Conservation (phyloP, 176 grass and related monocot genomes). For the Urochloa ruziziensis region DNA sequence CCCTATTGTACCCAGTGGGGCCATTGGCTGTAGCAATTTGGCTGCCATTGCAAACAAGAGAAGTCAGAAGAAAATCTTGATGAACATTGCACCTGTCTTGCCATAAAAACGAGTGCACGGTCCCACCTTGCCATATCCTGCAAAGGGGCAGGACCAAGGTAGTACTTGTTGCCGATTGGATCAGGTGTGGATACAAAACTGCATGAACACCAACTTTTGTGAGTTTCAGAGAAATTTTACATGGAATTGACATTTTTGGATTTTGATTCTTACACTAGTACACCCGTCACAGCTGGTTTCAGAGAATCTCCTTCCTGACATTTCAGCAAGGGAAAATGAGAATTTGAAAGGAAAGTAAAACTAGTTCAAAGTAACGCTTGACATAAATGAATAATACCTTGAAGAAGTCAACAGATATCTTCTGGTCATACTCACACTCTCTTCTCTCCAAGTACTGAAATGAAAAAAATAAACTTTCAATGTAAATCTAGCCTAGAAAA, state of each 20-base stretch:
- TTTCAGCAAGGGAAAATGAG: conserved; percentile 10
- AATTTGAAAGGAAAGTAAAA: not conserved
- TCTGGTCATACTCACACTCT: conserved; percentile 91
- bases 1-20: conserved; percentile 85
- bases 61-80: conserved; percentile 19
- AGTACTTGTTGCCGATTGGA: conserved; percentile 77
- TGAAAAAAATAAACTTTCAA: not conserved
- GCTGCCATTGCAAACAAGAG: conserved; percentile 38
- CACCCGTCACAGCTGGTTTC: conserved; percentile 51
- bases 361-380: not conserved
- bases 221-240: conserved; percentile 5
- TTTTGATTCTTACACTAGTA: conserved; percentile 66
- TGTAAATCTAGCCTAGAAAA: conserved; percentile 14
- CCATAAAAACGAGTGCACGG: not conserved
- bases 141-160: conserved; percentile 83
- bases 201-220: conserved; percentile 2
- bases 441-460: conserved; percentile 88
- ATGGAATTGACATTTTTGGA: not conserved
- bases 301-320: conserved; percentile 66
- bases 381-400: conserved; percentile 37
- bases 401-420: conserved; percentile 78
- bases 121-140: conserved; percentile 79
- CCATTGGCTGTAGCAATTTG: conserved; percentile 95
- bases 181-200: conserved; percentile 86
- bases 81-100: not conserved